phyloP scores from a whole-genome alignment of 2,329 filamentous ascomycete genomes.

The Botryotinia globosa region DNA sequence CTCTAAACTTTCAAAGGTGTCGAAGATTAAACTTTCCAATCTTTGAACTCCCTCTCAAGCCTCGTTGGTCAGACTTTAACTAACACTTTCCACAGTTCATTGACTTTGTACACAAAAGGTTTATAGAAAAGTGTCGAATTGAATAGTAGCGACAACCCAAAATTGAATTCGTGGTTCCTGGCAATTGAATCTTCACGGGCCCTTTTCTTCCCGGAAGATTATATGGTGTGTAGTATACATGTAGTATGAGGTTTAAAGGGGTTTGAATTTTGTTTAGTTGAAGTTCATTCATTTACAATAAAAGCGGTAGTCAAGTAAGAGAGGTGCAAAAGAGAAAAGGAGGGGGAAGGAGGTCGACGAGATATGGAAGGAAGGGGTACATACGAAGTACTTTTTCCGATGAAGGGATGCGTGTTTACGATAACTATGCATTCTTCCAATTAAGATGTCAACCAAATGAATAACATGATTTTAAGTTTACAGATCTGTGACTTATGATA shows the following conservation, averaged over 20 bases:
- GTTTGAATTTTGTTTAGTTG: neutral
- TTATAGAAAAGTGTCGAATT: neutral
- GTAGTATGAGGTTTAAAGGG: neutral
- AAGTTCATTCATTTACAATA: neutral
- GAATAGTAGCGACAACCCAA: neutral
- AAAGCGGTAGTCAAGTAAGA: too few species aligned
- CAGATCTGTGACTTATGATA: neutral
- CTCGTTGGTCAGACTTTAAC: neutral
- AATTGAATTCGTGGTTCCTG: neutral
- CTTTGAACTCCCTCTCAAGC: neutral
- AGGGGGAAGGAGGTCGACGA: neutral
- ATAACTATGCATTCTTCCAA: too few species aligned
- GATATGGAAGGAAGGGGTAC: neutral
- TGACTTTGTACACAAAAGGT: neutral
- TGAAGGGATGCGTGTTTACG: too few species aligned
- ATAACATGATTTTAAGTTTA: neutral
- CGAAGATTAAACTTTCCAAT: neutral
- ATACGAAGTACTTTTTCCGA: neutral
- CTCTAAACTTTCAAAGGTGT: neutral
- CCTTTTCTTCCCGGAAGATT: neutral
- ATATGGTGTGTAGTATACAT: neutral
- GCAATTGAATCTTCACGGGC: neutral
- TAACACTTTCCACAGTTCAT: neutral
- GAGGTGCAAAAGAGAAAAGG: neutral
- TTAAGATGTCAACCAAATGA: neutral